Percentiles rank a stretch among this genome's conserved stretches.
Evolutionary conservation across 164 flowering plant genomes (phyloP).

Genomic region (Echeveria elegans): DNA sequence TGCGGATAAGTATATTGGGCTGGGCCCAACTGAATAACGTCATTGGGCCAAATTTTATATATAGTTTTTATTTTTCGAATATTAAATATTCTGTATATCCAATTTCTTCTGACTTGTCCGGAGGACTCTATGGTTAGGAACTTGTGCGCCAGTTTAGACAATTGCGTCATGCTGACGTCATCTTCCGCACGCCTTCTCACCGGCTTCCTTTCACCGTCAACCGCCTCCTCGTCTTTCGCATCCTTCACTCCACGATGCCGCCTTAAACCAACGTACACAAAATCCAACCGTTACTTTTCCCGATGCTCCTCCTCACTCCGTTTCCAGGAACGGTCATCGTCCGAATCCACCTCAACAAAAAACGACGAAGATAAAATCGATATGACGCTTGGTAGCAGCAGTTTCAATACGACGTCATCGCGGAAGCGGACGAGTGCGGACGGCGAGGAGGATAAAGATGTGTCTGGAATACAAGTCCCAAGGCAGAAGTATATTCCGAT

Average conservation of each 20-base stretch:
- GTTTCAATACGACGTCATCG: neutral
- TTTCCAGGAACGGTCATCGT: slow-evolving; percentile 3
- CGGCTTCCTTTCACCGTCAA: neutral
- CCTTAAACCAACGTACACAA: neutral
- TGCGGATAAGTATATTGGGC: neutral
- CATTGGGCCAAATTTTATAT: neutral
- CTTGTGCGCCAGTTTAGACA: neutral
- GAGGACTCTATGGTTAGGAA: neutral
- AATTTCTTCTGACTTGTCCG: neutral
- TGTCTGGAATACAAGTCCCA: slow-evolving; percentile 59
- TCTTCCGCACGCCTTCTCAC: neutral
- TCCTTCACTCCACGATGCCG: neutral
- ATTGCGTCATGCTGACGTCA: slow-evolving; percentile 1
- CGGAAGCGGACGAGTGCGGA: slow-evolving; percentile 1
- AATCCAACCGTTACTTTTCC: neutral
- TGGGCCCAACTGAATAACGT: neutral
- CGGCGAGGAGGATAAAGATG: slow-evolving; percentile 16
- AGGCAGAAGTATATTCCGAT: slow-evolving; percentile 56
- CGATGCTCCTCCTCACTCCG: neutral
- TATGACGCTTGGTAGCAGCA: neutral
- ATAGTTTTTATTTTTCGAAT: neutral
- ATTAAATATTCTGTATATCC: too few relatives aligned
- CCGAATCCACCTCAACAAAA: neutral
- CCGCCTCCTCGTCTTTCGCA: neutral
- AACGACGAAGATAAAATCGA: too few relatives aligned